Conservation (phyloP, 2,329 filamentous ascomycete genomes). For the Botrytis squamosa region DNA sequence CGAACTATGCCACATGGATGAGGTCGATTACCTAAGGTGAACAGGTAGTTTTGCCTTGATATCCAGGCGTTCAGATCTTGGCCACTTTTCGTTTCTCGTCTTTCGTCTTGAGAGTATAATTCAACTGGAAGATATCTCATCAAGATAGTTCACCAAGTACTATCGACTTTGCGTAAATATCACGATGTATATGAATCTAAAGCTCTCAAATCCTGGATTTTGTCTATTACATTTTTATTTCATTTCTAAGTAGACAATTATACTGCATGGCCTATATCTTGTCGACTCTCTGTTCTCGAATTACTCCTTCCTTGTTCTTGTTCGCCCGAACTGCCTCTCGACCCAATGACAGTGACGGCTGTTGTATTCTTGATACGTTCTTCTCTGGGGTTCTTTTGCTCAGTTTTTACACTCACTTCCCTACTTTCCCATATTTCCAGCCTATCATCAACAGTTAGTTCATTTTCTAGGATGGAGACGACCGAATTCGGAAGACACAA, state of each 20-base stretch:
- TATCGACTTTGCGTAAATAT: neutral
- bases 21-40: neutral
- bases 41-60: neutral
- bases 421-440: conserved; percentile 18
- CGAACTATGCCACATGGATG: neutral
- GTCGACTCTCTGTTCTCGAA: neutral
- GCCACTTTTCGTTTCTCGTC: neutral
- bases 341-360: neutral
- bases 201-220: neutral
- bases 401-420: conserved; percentile 8
- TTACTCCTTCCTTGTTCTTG: neutral
- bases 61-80: neutral
- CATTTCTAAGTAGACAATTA: neutral
- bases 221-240: neutral
- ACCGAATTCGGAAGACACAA: neutral
- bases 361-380: neutral
- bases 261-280: neutral
- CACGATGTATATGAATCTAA: neutral
- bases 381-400: neutral
- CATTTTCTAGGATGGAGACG: neutral
- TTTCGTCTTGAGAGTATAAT: neutral
- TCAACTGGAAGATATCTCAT: no score
- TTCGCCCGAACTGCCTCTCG: neutral
- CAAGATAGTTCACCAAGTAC: neutral
- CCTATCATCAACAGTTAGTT: conserved; percentile 5